Percentiles rank a stretch among this genome's conserved stretches.
phyloP scores from a whole-genome alignment of 768 basidiomycete species.

The Astraeus odoratus region DNA sequence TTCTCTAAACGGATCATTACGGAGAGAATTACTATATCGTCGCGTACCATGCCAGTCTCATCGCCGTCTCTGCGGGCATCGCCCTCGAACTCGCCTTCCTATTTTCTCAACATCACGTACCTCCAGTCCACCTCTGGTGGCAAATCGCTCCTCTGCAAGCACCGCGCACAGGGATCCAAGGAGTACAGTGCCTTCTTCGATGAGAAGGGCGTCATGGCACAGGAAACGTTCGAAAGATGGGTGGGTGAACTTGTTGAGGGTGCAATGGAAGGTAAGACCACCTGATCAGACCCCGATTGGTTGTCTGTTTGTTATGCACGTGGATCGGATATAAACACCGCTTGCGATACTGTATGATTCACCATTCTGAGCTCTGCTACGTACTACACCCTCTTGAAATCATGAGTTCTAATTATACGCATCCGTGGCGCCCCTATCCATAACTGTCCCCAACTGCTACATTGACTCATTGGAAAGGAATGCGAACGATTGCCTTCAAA shows the following conservation, averaged over 20 bases:
- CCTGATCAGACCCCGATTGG: conserved; percentile 22
- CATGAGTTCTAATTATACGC: too few species aligned
- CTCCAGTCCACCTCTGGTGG: conserved; percentile 78
- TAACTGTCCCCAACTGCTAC: too few species aligned
- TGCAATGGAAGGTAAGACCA: conserved; percentile 62
- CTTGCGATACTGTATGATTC: not conserved
- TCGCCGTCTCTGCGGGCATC: conserved; percentile 8
- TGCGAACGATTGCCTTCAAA: too few species aligned
- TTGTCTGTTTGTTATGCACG: conserved; percentile 1
- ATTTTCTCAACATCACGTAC: conserved; percentile 61
- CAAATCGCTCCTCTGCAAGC: conserved; percentile 74
- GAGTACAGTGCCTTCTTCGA: conserved; percentile 77
- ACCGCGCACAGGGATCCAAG: conserved; percentile 48
- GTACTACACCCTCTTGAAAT: not conserved
- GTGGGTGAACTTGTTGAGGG: conserved; percentile 65
- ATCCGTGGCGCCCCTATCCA: too few species aligned
- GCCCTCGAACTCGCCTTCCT: conserved; percentile 51
- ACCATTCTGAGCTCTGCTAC: not conserved
- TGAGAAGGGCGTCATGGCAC: conserved; percentile 69
- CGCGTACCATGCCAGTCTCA: conserved; percentile 48
- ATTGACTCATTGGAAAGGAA: too few species aligned
- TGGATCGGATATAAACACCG: not conserved
- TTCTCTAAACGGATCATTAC: conserved; percentile 91
- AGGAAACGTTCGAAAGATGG: conserved; percentile 72
- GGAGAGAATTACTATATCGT: conserved; percentile 77